These are phyloP conservation scores for Pseudocercospora pini-densiflorae DNA, from an alignment of 2,329 filamentous ascomycete species.

Conservation along the genomic window DNA sequence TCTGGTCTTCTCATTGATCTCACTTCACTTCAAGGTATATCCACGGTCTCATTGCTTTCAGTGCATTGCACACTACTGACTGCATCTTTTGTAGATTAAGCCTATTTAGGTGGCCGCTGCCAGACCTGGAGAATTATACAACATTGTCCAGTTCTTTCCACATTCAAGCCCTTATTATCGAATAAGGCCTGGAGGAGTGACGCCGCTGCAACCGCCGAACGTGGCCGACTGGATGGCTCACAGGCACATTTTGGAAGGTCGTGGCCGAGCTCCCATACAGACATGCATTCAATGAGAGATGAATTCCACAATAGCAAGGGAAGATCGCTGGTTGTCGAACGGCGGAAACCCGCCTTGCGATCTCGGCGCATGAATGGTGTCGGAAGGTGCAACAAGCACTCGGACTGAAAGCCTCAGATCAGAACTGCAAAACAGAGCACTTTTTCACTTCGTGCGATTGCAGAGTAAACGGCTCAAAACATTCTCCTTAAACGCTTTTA, in stretches of 20 bases:
- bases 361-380: neutral
- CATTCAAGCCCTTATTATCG: neutral
- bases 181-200: neutral
- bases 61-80: neutral
- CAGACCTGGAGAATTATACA: neutral
- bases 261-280: neutral
- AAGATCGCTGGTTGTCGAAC: neutral
- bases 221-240: neutral
- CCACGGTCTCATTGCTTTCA: neutral
- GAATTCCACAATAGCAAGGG: neutral
- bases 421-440: neutral
- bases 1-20: constrained; percentile 93
- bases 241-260: neutral
- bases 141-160: neutral
- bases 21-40: constrained; percentile 88
- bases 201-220: neutral
- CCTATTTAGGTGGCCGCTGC: constrained; percentile 32
- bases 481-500: neutral
- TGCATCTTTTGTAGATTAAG: constrained; percentile 35
- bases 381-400: neutral
- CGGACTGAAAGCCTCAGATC: neutral
- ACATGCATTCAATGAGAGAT: neutral
- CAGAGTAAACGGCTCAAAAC: neutral
- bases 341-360: neutral
- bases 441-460: neutral